phyloP scores from a whole-genome alignment of 176 grass and related monocot species.

The Aegilops sharonensis region DNA sequence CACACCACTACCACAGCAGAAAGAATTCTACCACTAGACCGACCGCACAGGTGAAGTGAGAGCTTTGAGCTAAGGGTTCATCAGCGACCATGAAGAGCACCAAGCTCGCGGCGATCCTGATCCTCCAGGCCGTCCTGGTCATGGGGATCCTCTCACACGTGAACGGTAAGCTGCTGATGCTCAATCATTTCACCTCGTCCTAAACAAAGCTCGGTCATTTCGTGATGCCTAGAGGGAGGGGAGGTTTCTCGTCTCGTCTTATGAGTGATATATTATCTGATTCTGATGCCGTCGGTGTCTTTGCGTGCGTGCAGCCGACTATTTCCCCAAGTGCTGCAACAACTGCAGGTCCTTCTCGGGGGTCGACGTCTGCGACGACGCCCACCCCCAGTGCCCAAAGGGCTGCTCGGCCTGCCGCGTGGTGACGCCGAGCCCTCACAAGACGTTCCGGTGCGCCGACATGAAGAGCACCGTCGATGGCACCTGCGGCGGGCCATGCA shows the following conservation, averaged over 20 bases:
- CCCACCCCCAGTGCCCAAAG: background rate
- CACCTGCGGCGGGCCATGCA: background rate
- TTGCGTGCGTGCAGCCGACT: background rate
- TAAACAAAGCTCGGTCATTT: background rate
- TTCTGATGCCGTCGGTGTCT: background rate
- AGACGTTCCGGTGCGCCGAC: background rate
- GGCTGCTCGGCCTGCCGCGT: background rate
- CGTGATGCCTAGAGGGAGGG: too few species aligned
- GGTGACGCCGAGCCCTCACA: background rate
- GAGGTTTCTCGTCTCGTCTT: too few species aligned
- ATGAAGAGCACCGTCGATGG: background rate
- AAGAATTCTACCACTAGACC: background rate
- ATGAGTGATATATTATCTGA: background rate
- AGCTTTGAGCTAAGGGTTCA: background rate
- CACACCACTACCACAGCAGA: background rate
- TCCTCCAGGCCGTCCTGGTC: background rate
- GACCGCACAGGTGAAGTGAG: background rate
- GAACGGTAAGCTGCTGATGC: background rate
- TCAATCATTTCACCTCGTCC: background rate
- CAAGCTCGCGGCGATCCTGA: background rate
- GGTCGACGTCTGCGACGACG: background rate
- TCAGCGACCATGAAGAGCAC: background rate
- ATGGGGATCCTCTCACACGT: background rate
- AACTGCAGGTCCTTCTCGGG: slow-evolving; percentile 5
- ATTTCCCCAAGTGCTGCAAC: background rate